These are phyloP conservation scores for Ustilago curta DNA, from an alignment of 1,284 basidiomycete genomes.

Conservation along the genomic window DNA sequence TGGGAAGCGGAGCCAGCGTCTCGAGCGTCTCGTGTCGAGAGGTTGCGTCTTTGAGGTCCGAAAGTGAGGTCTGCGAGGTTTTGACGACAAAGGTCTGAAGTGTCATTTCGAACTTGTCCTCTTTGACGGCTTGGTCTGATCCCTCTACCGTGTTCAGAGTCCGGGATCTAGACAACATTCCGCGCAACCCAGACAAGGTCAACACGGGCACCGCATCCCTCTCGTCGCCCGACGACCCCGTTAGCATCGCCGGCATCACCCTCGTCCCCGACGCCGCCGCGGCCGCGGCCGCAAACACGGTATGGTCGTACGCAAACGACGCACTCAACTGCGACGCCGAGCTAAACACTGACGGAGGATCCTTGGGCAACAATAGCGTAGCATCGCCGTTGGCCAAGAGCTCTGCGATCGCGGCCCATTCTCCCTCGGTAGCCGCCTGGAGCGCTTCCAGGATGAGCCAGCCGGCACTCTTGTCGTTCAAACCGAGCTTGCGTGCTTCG, in stretches of 20 bases:
- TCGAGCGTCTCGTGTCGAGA: slow-evolving; percentile 73
- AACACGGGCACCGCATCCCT: slow-evolving; percentile 67
- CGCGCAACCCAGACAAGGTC: slow-evolving; percentile 83
- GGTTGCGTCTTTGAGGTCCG: slow-evolving; percentile 73
- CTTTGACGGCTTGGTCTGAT: neutral
- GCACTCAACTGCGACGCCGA: slow-evolving; percentile 43
- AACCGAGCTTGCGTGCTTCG: slow-evolving; percentile 25
- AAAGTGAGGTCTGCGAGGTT: slow-evolving; percentile 3
- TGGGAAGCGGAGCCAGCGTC: slow-evolving; percentile 71
- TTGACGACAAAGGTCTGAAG: slow-evolving; percentile 23
- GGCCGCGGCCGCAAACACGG: slow-evolving; percentile 74
- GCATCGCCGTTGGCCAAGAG: slow-evolving; percentile 79
- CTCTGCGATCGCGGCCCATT: slow-evolving; percentile 79
- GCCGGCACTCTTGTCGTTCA: slow-evolving; percentile 30
- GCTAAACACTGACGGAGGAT: slow-evolving; percentile 71
- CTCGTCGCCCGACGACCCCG: neutral
- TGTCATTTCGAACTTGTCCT: slow-evolving; percentile 3
- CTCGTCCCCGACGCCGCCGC: neutral
- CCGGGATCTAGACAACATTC: slow-evolving; percentile 71
- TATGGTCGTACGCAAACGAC: slow-evolving; percentile 73
- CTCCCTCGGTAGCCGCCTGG: slow-evolving; percentile 80
- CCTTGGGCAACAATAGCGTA: slow-evolving; percentile 80
- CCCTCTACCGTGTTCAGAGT: slow-evolving; percentile 21
- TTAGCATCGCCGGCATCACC: neutral
- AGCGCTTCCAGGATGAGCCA: slow-evolving; percentile 75